phyloP scores from a whole-genome alignment of 192 early-diverging fungal species.

The Physocladia obscura region DNA sequence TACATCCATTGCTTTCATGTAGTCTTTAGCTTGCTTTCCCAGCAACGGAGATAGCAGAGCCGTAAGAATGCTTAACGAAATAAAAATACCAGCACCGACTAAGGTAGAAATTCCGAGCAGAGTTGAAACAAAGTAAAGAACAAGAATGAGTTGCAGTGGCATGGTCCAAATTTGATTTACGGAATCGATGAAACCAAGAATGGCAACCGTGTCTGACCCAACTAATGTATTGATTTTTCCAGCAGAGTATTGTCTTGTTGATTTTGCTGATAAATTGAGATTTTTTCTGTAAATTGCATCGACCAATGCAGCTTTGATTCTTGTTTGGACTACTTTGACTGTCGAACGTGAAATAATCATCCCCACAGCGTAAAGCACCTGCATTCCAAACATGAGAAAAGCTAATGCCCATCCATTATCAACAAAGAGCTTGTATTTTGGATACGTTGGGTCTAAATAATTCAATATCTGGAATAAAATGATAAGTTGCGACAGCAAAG shows the following conservation, averaged over 20 bases:
- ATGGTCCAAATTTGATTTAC: not conserved
- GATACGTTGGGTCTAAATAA: not conserved
- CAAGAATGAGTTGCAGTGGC: constrained; percentile 12
- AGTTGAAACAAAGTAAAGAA: not conserved
- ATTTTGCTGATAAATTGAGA: not conserved
- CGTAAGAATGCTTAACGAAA: not conserved
- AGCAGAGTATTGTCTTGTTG: not conserved
- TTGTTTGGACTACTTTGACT: not conserved
- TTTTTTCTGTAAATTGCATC: constrained; percentile 10
- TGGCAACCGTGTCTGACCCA: not conserved
- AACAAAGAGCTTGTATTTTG: not conserved
- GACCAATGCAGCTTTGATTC: not conserved
- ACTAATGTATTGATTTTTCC: constrained; percentile 11
- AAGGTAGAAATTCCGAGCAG: constrained; percentile 1
- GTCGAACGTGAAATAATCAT: not conserved
- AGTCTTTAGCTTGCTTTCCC: not conserved
- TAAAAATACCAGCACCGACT: not conserved
- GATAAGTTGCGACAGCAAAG: no score
- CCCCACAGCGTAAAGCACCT: not conserved
- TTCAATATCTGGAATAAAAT: not conserved
- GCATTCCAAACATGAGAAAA: constrained; percentile 10
- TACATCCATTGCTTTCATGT: not conserved
- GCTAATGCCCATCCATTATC: constrained; percentile 5
- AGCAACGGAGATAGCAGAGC: not conserved
- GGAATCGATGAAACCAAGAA: not conserved